Evolutionary conservation across 805 yeast genomes (phyloP), one percentile per base, ranked within the genome.

Genomic region (Saccharomycopsis sp.): DNA sequence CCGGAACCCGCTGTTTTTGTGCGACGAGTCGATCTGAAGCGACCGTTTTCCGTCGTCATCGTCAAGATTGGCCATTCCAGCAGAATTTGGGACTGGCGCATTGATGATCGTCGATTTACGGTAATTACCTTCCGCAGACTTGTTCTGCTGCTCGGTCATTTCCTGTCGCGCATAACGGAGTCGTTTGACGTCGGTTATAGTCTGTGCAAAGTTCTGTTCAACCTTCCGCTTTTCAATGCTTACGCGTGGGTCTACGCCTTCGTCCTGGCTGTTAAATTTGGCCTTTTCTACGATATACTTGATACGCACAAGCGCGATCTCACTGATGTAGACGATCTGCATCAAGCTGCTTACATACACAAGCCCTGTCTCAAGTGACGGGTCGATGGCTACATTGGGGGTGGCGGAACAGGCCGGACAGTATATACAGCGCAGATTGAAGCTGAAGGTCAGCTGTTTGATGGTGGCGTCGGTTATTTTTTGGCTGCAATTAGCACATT

Each of bases 291-390:
- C 19, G 14, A 54, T 50, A 19, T 56, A 61, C 29, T 57, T 59
- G 19, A 56, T 64, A 64, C 60, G 66, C 2, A 87, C 81, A 53
- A 92, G 75, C 0, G 98, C 98, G 62, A 94, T 90, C 66, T 88
- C 86, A 64, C 92, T 74, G 52, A 94, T 73, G 68, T 84, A 89
- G 19, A 85, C 76, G 67, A 91, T 78, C 71, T 94, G 98, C 19
- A 82, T 71, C 53, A 90, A 78, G 60, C 84, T 85, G 3, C 89
- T 78, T 0, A 91, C 85, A n/a, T 72, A 66, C 53, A 74, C 78
- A 67, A 90, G 85, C 0, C 87, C 91, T 1, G 74, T 63, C 17
- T 72, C 68, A 0, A 82, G 77, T 8, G 49, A 44, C 7, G 49
- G 22, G 22, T 44, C 49, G 61, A 78, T 79, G 1, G 77, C 78